These are phyloP conservation scores for Phialocephala subalpina DNA, from an alignment of 2,329 filamentous ascomycete species.

Conservation along the genomic window DNA sequence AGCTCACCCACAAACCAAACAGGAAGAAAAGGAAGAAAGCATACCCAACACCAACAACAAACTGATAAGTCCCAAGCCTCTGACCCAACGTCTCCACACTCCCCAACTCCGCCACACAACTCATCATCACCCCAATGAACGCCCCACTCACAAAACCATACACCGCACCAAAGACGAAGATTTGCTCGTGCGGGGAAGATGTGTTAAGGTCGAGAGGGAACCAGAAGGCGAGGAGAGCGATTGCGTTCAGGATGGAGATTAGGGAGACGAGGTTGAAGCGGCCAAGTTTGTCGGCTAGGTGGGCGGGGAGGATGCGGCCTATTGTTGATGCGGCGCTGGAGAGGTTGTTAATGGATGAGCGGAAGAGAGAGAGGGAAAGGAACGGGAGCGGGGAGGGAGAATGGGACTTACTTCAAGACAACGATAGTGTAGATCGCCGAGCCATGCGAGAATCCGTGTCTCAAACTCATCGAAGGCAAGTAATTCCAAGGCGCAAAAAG, in stretches of 20 bases:
- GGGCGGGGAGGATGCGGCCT: slow-evolving; percentile 60
- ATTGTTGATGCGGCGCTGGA: slow-evolving; percentile 53
- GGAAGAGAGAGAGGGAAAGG: background rate
- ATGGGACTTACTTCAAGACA: slow-evolving; percentile 43
- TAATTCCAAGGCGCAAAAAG: slow-evolving; percentile 61
- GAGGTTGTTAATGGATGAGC: no score
- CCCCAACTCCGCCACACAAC: slow-evolving; percentile 65
- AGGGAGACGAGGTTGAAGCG: slow-evolving; percentile 59
- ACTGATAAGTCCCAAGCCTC: slow-evolving; percentile 44
- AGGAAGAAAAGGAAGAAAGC: slow-evolving; percentile 55
- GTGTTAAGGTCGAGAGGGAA: slow-evolving; percentile 58
- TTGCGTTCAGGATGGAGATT: slow-evolving; percentile 50
- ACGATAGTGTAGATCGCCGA: slow-evolving; percentile 52
- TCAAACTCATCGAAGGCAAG: slow-evolving; percentile 39
- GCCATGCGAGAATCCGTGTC: slow-evolving; percentile 53
- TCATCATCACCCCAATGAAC: slow-evolving; percentile 67
- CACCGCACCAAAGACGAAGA: slow-evolving; percentile 68
- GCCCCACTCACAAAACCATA: slow-evolving; percentile 74
- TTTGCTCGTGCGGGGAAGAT: slow-evolving; percentile 52
- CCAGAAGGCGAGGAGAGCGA: slow-evolving; percentile 60
- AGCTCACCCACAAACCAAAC: background rate
- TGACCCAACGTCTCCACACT: slow-evolving; percentile 43
- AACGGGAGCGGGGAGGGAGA: background rate
- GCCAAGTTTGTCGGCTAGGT: slow-evolving; percentile 59
- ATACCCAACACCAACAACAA: slow-evolving; percentile 60